phyloP scores from a whole-genome alignment of 2,329 filamentous ascomycete species.

The Elsinoe australis region DNA sequence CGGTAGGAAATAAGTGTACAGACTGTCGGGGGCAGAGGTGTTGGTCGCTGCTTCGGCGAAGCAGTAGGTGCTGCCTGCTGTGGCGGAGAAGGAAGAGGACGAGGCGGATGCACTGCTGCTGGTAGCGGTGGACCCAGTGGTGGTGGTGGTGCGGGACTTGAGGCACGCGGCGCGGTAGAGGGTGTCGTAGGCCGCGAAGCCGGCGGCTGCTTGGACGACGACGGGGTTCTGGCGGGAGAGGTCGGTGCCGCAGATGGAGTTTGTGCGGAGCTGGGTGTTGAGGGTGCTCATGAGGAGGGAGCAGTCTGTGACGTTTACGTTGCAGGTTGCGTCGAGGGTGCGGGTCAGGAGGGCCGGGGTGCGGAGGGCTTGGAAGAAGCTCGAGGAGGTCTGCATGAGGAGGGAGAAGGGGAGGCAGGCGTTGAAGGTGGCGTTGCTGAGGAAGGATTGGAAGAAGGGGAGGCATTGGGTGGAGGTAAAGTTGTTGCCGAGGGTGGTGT shows the following conservation, averaged over 20 bases:
- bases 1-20: slow-evolving; percentile 79
- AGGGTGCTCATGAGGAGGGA: slow-evolving; percentile 55
- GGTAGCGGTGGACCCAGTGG: slow-evolving; percentile 35
- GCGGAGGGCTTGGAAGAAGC: slow-evolving; percentile 73
- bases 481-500: slow-evolving; percentile 45
- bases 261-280: slow-evolving; percentile 55
- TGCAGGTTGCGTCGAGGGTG: slow-evolving; percentile 72
- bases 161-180: slow-evolving; percentile 78
- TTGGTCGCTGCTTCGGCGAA: slow-evolving; percentile 83
- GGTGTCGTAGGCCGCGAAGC: slow-evolving; percentile 67
- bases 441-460: slow-evolving; percentile 59
- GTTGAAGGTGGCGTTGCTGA: slow-evolving; percentile 59
- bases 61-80: slow-evolving; percentile 28
- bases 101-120: not conserved
- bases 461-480: slow-evolving; percentile 51
- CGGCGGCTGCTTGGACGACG: slow-evolving; percentile 66
- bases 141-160: slow-evolving; percentile 56
- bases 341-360: slow-evolving; percentile 65
- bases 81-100: not conserved
- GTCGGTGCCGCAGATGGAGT: slow-evolving; percentile 64
- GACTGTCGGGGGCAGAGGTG: slow-evolving; percentile 57
- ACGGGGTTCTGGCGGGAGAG: slow-evolving; percentile 58
- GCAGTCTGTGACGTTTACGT: slow-evolving; percentile 59
- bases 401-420: slow-evolving; percentile 77
- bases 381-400: slow-evolving; percentile 74